phyloP scores from a whole-genome alignment of 768 basidiomycete species.

The Trichaptum fuscoviolaceum region DNA sequence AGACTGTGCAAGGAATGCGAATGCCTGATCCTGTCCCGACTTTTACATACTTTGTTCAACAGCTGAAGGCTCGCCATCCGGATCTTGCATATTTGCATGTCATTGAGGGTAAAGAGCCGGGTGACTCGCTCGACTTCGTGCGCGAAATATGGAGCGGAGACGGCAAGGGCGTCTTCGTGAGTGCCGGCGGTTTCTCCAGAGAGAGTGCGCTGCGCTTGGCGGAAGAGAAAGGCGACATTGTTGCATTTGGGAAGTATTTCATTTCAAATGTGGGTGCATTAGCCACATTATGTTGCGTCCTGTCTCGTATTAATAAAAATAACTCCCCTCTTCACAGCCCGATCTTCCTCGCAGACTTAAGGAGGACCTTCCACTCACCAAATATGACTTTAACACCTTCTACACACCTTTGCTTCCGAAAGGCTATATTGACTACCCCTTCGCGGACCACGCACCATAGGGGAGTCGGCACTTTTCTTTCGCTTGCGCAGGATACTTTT shows the following conservation, averaged over 20 bases:
- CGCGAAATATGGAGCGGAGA: constrained; percentile 6
- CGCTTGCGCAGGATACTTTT: no score
- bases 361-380: neutral
- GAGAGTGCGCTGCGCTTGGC: constrained; percentile 15
- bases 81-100: constrained; percentile 39
- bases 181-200: constrained; percentile 16
- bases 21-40: constrained; percentile 21
- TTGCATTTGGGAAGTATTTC: constrained; percentile 22
- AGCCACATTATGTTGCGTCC: neutral
- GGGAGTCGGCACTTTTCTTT: no score
- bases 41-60: constrained; percentile 27
- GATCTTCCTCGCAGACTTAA: neutral
- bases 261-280: constrained; percentile 22
- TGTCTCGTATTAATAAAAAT: neutral
- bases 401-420: neutral
- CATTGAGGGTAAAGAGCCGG: constrained; percentile 25
- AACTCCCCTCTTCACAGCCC: neutral
- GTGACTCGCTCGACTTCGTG: constrained; percentile 6
- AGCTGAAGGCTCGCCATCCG: constrained; percentile 24
- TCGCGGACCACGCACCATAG: neutral
- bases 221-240: constrained; percentile 15
- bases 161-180: constrained; percentile 3
- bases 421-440: constrained; percentile 4
- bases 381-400: neutral
- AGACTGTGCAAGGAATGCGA: neutral